A percentile compares a stretch with the other conserved stretches of the same genome.
Conservation (phyloP, 768 basidiomycete species). For the Podaxis mareebaensis region DNA sequence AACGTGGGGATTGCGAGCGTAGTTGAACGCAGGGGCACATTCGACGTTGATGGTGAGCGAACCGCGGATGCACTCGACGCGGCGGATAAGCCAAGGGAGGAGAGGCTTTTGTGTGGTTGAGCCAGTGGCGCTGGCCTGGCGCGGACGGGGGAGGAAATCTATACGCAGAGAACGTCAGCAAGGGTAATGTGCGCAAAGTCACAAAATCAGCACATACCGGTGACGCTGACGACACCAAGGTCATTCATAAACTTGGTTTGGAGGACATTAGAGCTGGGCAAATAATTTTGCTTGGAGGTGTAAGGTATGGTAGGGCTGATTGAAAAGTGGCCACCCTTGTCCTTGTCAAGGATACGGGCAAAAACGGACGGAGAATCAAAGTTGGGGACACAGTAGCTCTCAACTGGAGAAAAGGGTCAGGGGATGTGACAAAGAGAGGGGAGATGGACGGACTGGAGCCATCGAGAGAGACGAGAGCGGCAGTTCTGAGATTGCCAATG, state of each 20-base stretch:
- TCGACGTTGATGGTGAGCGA: constrained; percentile 78
- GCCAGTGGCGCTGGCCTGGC: constrained; percentile 29
- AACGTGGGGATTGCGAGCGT: constrained; percentile 76
- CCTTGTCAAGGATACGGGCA: constrained; percentile 84
- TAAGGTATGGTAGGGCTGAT: constrained; percentile 73
- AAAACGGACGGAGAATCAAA: constrained; percentile 95
- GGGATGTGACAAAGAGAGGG: neutral
- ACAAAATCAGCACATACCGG: constrained; percentile 45
- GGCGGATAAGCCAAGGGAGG: constrained; percentile 82
- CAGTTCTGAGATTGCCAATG: constrained; percentile 83
- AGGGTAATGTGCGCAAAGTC: constrained; percentile 1
- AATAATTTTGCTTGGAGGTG: constrained; percentile 78
- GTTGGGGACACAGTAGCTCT: constrained; percentile 90
- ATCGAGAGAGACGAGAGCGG: constrained; percentile 80
- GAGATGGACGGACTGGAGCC: constrained; percentile 62
- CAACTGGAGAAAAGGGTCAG: constrained; percentile 49
- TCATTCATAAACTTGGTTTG: constrained; percentile 94
- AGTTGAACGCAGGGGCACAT: constrained; percentile 96
- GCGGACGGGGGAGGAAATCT: constrained; percentile 82
- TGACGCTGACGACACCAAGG: constrained; percentile 81
- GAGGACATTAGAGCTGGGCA: constrained; percentile 82
- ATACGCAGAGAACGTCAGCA: neutral
- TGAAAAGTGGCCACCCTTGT: constrained; percentile 93
- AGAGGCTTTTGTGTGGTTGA: constrained; percentile 52
- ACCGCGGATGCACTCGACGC: constrained; percentile 88